Conservation (phyloP, 306 rosid genomes). For the Acacia confusa region DNA sequence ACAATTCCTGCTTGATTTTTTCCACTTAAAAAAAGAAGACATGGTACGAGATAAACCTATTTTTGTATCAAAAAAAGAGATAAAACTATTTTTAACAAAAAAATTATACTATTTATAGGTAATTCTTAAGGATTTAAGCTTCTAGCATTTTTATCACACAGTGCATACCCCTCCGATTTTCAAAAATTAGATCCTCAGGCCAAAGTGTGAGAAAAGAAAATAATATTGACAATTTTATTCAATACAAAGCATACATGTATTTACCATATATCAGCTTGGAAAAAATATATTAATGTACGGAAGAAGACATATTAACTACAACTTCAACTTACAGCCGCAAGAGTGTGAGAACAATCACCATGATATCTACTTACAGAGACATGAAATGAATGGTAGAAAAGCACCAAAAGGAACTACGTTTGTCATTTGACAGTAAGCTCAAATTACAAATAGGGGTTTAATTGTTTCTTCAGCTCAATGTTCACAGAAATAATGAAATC, state of each 20-base stretch:
- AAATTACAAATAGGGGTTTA: neutral
- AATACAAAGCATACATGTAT: conserved; percentile 21
- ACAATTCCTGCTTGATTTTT: neutral
- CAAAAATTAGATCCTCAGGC: neutral
- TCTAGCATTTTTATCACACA: neutral
- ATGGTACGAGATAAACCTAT: neutral
- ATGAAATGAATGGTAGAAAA: conserved; percentile 8
- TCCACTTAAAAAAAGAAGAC: neutral
- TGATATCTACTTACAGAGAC: neutral
- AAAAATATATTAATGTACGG: conserved; percentile 25
- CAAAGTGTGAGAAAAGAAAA: neutral
- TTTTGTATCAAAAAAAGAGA: neutral
- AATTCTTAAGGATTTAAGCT: neutral
- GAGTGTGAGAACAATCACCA: conserved; percentile 27
- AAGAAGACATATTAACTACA: neutral
- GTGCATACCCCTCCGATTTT: neutral
- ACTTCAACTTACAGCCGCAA: neutral
- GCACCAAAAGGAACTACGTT: neutral
- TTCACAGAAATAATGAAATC: conserved; percentile 18
- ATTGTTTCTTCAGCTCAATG: conserved; percentile 3
- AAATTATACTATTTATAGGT: neutral
- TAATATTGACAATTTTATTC: conserved; percentile 3
- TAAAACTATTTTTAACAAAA: neutral
- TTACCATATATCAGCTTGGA: conserved; percentile 6
- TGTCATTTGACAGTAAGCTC: conserved; percentile 27